phyloP scores from a whole-genome alignment of 2,329 filamentous ascomycete species.

The Penicillium brevicompactum region DNA sequence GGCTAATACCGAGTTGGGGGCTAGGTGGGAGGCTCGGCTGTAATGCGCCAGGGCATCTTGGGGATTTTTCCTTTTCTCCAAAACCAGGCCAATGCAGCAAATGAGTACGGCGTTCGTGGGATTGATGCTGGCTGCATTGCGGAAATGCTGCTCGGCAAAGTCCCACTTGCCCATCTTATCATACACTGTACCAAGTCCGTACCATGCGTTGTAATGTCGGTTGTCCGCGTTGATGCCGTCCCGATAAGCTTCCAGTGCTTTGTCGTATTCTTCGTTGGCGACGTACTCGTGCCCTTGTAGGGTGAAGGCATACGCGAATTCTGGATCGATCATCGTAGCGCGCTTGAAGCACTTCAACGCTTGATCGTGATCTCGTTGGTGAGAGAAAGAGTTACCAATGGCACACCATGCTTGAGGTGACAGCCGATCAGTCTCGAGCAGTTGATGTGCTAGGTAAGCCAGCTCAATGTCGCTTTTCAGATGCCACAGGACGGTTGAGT shows the following conservation, averaged over 20 bases:
- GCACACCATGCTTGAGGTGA: slow-evolving; percentile 96
- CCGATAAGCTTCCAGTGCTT: slow-evolving; percentile 84
- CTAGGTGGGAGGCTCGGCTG: slow-evolving; percentile 76
- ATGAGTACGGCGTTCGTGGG: slow-evolving; percentile 90
- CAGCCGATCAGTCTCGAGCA: slow-evolving; percentile 82
- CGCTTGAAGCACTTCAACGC: slow-evolving; percentile 92
- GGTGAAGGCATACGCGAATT: slow-evolving; percentile 94
- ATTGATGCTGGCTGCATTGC: slow-evolving; percentile 84
- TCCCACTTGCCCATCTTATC: slow-evolving; percentile 90
- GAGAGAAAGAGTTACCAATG: slow-evolving; percentile 90
- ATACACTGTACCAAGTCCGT: slow-evolving; percentile 79
- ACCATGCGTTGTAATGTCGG: slow-evolving; percentile 98
- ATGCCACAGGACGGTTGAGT: slow-evolving; percentile 99
- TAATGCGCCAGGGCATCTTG: slow-evolving; percentile 79
- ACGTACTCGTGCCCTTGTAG: slow-evolving; percentile 95
- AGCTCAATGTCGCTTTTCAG: slow-evolving; percentile 89
- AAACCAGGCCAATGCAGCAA: slow-evolving; percentile 85
- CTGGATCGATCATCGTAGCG: slow-evolving; percentile 84
- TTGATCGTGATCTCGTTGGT: slow-evolving; percentile 90
- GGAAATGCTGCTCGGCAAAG: slow-evolving; percentile 88
- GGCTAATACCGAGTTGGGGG: slow-evolving; percentile 78
- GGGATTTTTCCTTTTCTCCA: slow-evolving; percentile 85
- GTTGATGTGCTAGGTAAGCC: slow-evolving; percentile 86
- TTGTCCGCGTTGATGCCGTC: slow-evolving; percentile 82
- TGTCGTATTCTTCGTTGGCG: slow-evolving; percentile 95